Conservation (phyloP, 495 filamentous ascomycete genomes). For the Hypomontagnella submonticulosa region DNA sequence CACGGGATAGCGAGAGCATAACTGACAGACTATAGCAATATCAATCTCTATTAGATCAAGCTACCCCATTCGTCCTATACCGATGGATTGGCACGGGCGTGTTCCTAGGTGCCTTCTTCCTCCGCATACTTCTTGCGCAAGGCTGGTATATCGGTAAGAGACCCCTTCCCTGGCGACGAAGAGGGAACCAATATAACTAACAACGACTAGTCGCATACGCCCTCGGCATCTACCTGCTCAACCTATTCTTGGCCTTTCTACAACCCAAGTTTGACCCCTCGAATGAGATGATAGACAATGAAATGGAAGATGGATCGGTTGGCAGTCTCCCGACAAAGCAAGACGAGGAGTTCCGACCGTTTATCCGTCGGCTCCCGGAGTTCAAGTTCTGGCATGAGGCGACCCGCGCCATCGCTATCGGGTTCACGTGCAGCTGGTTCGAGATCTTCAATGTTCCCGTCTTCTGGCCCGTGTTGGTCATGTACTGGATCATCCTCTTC, state of each 20-base stretch:
- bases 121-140: conserved; percentile 88
- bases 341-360: conserved; percentile 96
- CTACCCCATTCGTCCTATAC: conserved; percentile 85
- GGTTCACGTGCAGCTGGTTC: conserved; percentile 92
- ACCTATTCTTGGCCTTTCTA: conserved; percentile 98
- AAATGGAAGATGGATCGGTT: conserved; percentile 90
- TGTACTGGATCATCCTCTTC: conserved; percentile 98
- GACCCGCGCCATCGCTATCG: conserved; percentile 85
- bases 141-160: conserved; percentile 97
- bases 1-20: neutral
- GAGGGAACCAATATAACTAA: conserved; percentile 24
- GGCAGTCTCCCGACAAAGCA: conserved; percentile 87
- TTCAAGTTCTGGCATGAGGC: conserved; percentile 99
- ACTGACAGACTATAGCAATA: conserved; percentile 74
- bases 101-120: conserved; percentile 81
- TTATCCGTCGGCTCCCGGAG: conserved; percentile 94
- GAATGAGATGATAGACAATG: conserved; percentile 87
- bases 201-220: conserved; percentile 84
- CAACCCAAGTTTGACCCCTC: conserved; percentile 99
- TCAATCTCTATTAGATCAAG: conserved; percentile 93
- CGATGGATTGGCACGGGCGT: conserved; percentile 86
- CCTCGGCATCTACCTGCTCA: conserved; percentile 97
- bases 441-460: conserved; percentile 94
- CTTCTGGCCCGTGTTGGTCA: conserved; percentile 97
- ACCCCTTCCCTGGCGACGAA: neutral